Base-by-base conservation (phyloP, 306 rosid genomes). In the Cicer yamashitae region DNA sequence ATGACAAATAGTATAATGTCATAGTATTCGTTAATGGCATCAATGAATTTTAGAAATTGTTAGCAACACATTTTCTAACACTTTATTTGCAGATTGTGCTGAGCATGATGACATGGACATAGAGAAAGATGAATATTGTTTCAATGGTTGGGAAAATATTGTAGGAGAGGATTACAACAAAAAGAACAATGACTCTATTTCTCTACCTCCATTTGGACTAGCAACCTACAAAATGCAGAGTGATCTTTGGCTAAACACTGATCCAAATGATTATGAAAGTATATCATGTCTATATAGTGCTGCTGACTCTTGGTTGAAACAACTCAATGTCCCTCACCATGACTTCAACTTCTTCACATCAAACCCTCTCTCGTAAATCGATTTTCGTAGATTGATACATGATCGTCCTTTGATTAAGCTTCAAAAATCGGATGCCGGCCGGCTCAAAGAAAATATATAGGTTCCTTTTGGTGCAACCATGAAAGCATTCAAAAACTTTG, bases 231-330 rank as follows among this genome's bases (percentile, higher is more conserved):
- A 87, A 84, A 72, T 92, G 90, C 89, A 87, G 38, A 91, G 83
- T 68, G 86, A 85, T 48, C 50, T 88, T 48, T 92, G 97, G 97
- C 7, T 87, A 37, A 83, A 79, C 65, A 84, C 86, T 14, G 86
- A 82, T n/a, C 73, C 88, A 8, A 48, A 41, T 43, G 96, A 87
- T 15, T 44, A 71, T 12, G 91, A 87, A 37, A 86, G 73, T 73
- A 39, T 81, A 22, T 51, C 76, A 2, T 70, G 74, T 73, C 86
- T 92, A 59, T 62, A 77, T 75, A 80, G 81, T 40, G 89, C 97
- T 17, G 91, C 97, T 8, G 96, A 88, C 5, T 92, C 97, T 3
- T 92, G 97, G 97, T 38, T 92, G 83, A 92, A 88, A 76, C 97
- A 92, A 53, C 93, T 92, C 72, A 76, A 79, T 57, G 78, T 82